Percentiles rank a stretch among this genome's conserved stretches.
phyloP scores from a whole-genome alignment of 1,284 basidiomycete species.

The Earliella scabrosa region DNA sequence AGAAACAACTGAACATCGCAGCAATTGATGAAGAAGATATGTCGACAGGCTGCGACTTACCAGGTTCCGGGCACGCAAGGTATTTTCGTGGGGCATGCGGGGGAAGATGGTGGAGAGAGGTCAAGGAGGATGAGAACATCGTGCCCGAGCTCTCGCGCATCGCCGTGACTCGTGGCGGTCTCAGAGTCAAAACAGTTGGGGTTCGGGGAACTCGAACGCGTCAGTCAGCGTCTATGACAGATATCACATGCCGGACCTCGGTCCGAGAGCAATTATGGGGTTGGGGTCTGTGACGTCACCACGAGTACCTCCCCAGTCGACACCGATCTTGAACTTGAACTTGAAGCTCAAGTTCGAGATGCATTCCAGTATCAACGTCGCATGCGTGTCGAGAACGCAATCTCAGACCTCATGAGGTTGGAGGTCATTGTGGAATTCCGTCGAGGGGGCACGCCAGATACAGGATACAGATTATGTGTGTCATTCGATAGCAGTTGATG shows the following conservation, averaged over 20 bases:
- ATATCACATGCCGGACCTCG: neutral
- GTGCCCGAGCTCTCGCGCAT: neutral
- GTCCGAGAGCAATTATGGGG: neutral
- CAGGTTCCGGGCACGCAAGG: conserved; percentile 5
- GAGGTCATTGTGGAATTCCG: too few species aligned
- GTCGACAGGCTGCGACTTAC: neutral
- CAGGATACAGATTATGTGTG: conserved; percentile 7
- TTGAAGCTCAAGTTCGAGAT: neutral
- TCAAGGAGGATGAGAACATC: neutral
- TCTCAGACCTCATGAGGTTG: neutral
- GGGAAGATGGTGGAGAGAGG: conserved; percentile 4
- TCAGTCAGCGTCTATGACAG: neutral
- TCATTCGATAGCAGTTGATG: conserved; percentile 24
- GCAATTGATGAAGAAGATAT: neutral
- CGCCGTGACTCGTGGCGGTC: neutral
- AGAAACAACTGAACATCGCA: neutral
- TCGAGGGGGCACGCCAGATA: neutral
- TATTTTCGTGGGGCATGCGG: conserved; percentile 6
- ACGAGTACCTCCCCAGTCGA: conserved; percentile 1
- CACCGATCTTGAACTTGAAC: too few species aligned
- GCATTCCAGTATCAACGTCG: neutral
- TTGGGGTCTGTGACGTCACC: conserved; percentile 3
- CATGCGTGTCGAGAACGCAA: neutral
- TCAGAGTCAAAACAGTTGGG: neutral
- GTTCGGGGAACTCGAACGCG: neutral